phyloP scores from a whole-genome alignment of 1,139 yeast genomes.

The Zygoascus hellenicus region DNA sequence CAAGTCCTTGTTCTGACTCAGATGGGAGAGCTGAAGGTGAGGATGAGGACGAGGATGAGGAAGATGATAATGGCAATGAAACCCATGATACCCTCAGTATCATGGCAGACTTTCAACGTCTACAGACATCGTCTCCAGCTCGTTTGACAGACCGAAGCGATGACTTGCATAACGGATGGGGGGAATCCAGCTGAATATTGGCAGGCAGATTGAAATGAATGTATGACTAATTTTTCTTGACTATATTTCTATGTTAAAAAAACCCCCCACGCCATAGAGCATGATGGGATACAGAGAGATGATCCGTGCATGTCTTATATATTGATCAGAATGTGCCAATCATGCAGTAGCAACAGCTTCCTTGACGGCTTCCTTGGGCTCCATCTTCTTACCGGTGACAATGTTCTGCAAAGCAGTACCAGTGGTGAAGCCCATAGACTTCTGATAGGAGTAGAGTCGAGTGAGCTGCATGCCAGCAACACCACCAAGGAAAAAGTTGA shows the following conservation, averaged over 20 bases:
- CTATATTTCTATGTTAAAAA: not conserved
- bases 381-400: not conserved
- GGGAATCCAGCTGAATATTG: not conserved
- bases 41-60: not conserved
- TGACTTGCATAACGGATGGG: not conserved
- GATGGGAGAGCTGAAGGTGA: no score
- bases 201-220: not conserved
- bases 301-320: no score
- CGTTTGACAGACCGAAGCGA: not conserved
- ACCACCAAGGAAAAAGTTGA: constrained; percentile 85
- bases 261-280: no score
- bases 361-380: not conserved
- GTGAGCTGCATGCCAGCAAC: constrained; percentile 83
- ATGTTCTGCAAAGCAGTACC: constrained; percentile 54
- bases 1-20: no score
- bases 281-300: not conserved
- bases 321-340: not conserved
- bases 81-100: constrained; percentile 2
- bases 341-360: not conserved
- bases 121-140: not conserved
- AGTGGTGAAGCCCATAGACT: constrained; percentile 44
- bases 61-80: not conserved
- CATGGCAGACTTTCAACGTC: not conserved
- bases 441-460: constrained; percentile 64
- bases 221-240: not conserved